A percentile compares a stretch with the other conserved stretches of the same genome.
phyloP scores from a whole-genome alignment of 2,329 filamentous ascomycete species.

The Hyphodiscus sp. region DNA sequence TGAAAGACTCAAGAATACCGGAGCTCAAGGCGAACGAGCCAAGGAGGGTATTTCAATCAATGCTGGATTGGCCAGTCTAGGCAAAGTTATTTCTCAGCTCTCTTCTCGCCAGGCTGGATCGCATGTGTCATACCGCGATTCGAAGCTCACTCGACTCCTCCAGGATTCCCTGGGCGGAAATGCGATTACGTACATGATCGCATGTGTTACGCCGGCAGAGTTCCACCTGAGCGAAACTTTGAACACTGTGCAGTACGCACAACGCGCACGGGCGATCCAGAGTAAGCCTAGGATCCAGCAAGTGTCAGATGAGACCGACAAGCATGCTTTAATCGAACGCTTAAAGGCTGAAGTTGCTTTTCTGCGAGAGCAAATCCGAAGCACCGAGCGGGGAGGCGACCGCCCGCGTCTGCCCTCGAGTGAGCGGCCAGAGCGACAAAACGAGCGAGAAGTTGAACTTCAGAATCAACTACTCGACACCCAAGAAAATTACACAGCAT shows the following conservation, averaged over 20 bases:
- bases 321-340: conserved; percentile 86
- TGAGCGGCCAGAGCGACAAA: conserved; percentile 71
- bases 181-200: conserved; percentile 99
- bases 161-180: conserved; percentile 97
- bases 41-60: conserved; percentile 98
- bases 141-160: conserved; percentile 87
- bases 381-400: conserved; percentile 61
- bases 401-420: conserved; percentile 46
- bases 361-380: conserved; percentile 85
- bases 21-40: conserved; percentile 87
- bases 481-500: conserved; percentile 88
- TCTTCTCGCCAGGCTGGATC: conserved; percentile 82
- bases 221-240: conserved; percentile 97
- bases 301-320: conserved; percentile 80
- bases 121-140: conserved; percentile 96
- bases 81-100: conserved; percentile 96
- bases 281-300: conserved; percentile 96
- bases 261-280: conserved; percentile 91
- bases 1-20: conserved; percentile 94
- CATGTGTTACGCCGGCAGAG: conserved; percentile 92
- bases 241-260: conserved; percentile 96
- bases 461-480: conserved; percentile 89
- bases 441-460: conserved; percentile 79
- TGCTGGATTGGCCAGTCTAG: conserved; percentile 84
- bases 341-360: conserved; percentile 92